Base-by-base conservation (phyloP, 345 rosid genomes). In the Adansonia digitata region DNA sequence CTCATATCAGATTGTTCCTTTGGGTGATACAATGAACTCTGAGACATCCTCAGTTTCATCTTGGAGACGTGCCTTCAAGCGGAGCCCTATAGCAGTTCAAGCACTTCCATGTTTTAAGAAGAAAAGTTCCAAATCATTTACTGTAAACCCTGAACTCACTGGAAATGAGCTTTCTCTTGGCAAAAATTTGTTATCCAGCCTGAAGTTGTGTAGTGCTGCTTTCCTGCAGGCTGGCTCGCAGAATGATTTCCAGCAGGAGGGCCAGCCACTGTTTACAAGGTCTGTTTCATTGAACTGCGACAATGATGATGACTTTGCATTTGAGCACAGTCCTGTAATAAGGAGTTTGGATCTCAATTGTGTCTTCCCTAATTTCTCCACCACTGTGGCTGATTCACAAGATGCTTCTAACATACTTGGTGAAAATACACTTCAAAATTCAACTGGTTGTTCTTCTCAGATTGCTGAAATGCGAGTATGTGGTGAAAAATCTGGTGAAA, bases 61-160 rank as follows among this genome's bases (percentile, higher is more conserved):
- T 66, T 46, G 61, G 68, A 79, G 43, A 56, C 67, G 6, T 55
- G 74, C 79, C 20, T 2, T 61, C 5, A 26, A 49, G 64, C 74
- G 59, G 56, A 15, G 46, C 52, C 84, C 82, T 45, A 80, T 71
- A 37, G 78, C 67, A 71, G 84, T 80, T 80, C 85, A 85, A 74
- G 85, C 85, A 43, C 84, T 82, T 62, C 84, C 85, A 55, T 84
- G 80, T 76, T 73, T 75, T 56, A 73, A 65, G 61, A 39, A 61
- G 11, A 74, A 65, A 77, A 56, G 74, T 63, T 69, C 78, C 10
- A 74, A 76, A 29, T 66, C 69, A 46, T 68, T 53, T 17, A 49
- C 40, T 5, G 5, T 67, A 31, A 74, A 76, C 74, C 66, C 65
- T 61, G 17, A 20, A 24, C 56, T 59, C 74, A 0, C 64, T 18